These are phyloP conservation scores for Ophiocordyceps camponoti-rufipedis DNA, from an alignment of 2,329 filamentous ascomycete species.

Conservation along the genomic window DNA sequence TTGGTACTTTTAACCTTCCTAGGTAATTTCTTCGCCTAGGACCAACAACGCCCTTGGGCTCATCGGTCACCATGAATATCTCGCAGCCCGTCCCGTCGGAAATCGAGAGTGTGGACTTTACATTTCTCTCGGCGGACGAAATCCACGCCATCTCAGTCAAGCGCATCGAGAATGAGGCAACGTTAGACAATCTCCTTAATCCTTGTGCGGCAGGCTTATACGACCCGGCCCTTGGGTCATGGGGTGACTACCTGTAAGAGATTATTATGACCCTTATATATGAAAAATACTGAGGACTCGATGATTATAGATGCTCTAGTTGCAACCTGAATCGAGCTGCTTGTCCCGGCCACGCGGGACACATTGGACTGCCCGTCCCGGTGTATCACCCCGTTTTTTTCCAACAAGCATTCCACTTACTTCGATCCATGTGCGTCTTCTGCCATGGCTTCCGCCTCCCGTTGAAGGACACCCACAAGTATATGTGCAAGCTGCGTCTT, in stretches of 20 bases:
- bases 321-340: conserved; percentile 67
- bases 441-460: conserved; percentile 74
- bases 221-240: conserved; percentile 79
- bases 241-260: conserved; percentile 59
- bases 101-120: conserved; percentile 79
- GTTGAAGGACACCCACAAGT: conserved; percentile 59
- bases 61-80: conserved; percentile 36
- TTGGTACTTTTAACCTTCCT: too few species aligned
- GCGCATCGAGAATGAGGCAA: conserved; percentile 79
- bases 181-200: conserved; percentile 84
- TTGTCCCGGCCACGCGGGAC: conserved; percentile 85
- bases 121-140: conserved; percentile 64
- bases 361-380: conserved; percentile 83
- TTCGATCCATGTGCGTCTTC: conserved; percentile 78
- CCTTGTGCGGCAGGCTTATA: conserved; percentile 84
- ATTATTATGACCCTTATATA: too few species aligned
- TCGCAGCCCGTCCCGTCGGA: conserved; percentile 68
- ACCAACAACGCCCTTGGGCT: too few species aligned
- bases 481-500: conserved; percentile 67
- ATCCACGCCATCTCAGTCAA: conserved; percentile 84
- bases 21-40: too few species aligned
- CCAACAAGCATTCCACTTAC: conserved; percentile 71
- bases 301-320: conserved; percentile 56
- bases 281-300: too few species aligned
- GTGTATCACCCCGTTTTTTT: conserved; percentile 97